phyloP scores from a whole-genome alignment of 306 rosid genomes.

The Quercus berberidifolia region DNA sequence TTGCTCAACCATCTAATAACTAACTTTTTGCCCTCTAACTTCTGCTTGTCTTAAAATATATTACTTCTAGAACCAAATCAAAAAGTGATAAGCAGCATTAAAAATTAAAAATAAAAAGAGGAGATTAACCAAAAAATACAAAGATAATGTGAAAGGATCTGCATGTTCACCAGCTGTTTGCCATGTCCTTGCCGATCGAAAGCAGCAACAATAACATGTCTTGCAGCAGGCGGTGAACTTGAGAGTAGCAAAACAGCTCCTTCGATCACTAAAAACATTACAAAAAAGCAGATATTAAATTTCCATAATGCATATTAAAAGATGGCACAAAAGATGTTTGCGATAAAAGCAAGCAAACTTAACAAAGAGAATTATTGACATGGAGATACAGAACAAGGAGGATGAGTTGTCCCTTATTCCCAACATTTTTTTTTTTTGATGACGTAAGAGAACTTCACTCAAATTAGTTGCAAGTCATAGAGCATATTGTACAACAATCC shows the following conservation, averaged over 20 bases:
- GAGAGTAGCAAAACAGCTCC: conserved; percentile 70
- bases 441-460: too few relatives aligned
- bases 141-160: neutral
- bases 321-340: neutral
- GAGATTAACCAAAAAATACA: conserved; percentile 1
- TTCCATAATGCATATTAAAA: neutral
- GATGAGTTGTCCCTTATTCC: neutral
- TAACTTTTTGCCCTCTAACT: too few relatives aligned
- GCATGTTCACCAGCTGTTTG: conserved; percentile 70
- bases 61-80: neutral
- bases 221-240: conserved; percentile 60
- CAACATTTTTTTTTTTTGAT: neutral
- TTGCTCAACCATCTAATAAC: too few relatives aligned
- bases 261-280: conserved; percentile 41
- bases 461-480: too few relatives aligned
- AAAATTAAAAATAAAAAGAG: neutral
- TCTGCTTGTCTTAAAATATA: neutral
- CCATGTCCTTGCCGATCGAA: conserved; percentile 81
- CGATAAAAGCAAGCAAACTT: neutral
- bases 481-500: too few relatives aligned
- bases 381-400: neutral
- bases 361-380: neutral
- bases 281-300: conserved; percentile 12
- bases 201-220: conserved; percentile 66
- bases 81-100: neutral